Percentiles rank a stretch among this genome's conserved stretches.
phyloP scores from a whole-genome alignment of 768 basidiomycete genomes.

The Lanmaoa rubissima region DNA sequence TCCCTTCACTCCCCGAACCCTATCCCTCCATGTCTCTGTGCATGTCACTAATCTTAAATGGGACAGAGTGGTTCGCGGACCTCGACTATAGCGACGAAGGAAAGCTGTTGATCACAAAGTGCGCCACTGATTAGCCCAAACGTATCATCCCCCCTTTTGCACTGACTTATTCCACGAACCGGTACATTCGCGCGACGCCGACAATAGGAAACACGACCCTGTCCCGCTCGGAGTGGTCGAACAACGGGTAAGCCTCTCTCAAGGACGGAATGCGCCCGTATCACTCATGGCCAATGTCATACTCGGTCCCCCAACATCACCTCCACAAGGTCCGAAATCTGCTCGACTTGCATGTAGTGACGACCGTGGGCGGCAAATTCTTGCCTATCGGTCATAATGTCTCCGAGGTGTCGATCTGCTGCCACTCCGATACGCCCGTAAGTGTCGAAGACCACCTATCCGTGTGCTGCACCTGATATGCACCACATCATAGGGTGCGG shows the following conservation, averaged over 20 bases:
- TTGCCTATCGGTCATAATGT: conserved; percentile 46
- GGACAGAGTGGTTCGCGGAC: conserved; percentile 64
- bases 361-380: conserved; percentile 42
- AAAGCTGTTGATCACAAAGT: conserved; percentile 61
- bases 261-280: not conserved
- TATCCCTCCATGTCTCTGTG: not conserved
- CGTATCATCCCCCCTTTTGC: no score
- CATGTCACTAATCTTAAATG: not conserved
- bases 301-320: not conserved
- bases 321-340: conserved; percentile 42
- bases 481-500: conserved; percentile 42
- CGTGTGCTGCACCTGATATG: not conserved
- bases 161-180: not conserved
- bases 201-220: conserved; percentile 49
- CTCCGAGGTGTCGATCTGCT: conserved; percentile 57
- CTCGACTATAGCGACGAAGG: conserved; percentile 58
- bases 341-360: conserved; percentile 43
- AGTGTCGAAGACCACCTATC: conserved; percentile 17
- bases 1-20: not conserved
- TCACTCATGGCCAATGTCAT: not conserved
- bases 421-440: conserved; percentile 65
- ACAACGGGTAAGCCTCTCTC: conserved; percentile 37
- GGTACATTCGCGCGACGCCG: not conserved
- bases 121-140: not conserved
- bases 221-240: conserved; percentile 42